Conservation (phyloP, 768 basidiomycete species). For the Suillus subluteus region DNA sequence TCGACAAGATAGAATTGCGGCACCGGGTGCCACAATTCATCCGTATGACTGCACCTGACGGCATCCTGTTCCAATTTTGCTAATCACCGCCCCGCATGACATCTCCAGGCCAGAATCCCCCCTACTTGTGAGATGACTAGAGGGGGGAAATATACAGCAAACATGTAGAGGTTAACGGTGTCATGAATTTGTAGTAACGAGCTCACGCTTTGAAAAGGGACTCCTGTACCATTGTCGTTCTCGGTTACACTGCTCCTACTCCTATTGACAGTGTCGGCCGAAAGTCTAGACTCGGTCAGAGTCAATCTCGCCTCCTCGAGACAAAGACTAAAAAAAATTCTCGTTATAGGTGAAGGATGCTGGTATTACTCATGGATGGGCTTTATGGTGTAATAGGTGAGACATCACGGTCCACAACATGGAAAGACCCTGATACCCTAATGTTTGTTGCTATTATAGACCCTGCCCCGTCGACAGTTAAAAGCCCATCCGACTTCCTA, state of each 20-base stretch:
- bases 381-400: conserved; percentile 2
- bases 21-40: neutral
- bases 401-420: neutral
- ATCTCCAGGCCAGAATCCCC: neutral
- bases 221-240: neutral
- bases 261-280: neutral
- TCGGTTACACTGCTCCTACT: neutral
- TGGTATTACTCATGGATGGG: neutral
- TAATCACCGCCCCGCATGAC: neutral
- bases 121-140: neutral
- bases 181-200: neutral
- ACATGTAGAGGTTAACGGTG: neutral
- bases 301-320: neutral
- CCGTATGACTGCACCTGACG: neutral
- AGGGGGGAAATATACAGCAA: neutral
- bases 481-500: neutral
- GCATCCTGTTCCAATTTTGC: neutral
- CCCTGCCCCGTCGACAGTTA: neutral
- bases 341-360: neutral
- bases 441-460: neutral
- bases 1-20: neutral
- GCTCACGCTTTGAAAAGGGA: neutral
- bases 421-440: neutral
- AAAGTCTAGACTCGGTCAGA: neutral
- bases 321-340: neutral